Conservation (phyloP, 345 rosid species). For the Rhodamnia rubescens region DNA sequence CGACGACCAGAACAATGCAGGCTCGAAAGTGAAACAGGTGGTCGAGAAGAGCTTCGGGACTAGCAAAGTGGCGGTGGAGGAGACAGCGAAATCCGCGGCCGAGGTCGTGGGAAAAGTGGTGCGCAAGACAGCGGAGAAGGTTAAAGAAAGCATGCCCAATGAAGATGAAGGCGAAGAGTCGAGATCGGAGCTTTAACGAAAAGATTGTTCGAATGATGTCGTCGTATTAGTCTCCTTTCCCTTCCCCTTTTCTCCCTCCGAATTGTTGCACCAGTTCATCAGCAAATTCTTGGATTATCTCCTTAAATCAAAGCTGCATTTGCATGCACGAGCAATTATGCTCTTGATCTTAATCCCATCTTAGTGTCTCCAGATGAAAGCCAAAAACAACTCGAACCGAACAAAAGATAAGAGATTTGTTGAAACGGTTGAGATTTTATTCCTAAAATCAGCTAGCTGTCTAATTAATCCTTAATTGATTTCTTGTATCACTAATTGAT, state of each 20-base stretch:
- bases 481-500: too few species aligned
- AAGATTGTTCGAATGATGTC: background rate
- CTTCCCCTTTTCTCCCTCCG: background rate
- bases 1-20: background rate
- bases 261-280: background rate
- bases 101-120: background rate
- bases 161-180: background rate
- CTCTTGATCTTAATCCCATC: background rate
- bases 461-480: too few species aligned
- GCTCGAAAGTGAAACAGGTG: background rate
- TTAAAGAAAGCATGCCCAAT: background rate
- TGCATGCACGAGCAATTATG: background rate
- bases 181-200: slow-evolving; percentile 31
- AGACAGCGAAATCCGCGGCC: background rate
- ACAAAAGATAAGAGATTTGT: too few species aligned
- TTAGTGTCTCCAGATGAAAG: background rate
- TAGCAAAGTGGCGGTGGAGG: background rate
- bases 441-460: too few species aligned
- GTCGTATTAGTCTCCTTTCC: background rate
- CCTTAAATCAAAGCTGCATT: background rate
- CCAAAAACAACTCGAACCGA: too few species aligned
- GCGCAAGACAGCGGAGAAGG: background rate
- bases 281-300: background rate
- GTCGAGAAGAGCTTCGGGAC: background rate
- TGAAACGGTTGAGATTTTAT: too few species aligned